Conservation (phyloP, 306 rosid species). For the Ormosia semicastrata region DNA sequence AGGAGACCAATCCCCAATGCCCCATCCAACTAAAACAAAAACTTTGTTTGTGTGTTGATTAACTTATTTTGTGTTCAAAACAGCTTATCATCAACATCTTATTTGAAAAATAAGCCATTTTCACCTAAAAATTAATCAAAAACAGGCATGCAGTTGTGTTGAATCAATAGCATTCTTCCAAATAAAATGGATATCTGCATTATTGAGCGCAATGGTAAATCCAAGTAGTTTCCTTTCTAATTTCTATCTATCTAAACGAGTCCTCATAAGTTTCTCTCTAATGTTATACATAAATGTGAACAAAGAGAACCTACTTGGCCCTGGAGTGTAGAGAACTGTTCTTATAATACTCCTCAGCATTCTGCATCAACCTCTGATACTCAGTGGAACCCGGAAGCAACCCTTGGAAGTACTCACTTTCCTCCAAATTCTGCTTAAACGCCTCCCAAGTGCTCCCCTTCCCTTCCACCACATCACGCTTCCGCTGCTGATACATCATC, state of each 20-base stretch:
- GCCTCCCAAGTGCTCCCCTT: conserved; percentile 76
- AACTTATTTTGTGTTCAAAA: background rate
- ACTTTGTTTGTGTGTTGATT: background rate
- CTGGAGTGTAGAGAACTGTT: conserved; percentile 57
- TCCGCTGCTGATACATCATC: conserved; percentile 88
- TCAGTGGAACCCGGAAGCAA: conserved; percentile 74
- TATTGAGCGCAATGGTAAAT: background rate
- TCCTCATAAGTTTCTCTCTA: background rate
- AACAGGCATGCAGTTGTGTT: no score
- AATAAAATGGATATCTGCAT: background rate
- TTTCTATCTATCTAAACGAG: background rate
- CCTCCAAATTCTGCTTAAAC: conserved; percentile 68
- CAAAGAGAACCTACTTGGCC: conserved; percentile 46
- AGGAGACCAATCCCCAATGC: background rate
- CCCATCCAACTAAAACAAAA: background rate
- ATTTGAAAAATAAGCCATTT: no score
- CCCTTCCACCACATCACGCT: conserved; percentile 69
- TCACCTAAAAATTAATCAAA: no score
- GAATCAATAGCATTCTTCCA: background rate
- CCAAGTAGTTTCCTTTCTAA: background rate
- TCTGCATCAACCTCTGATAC: conserved; percentile 72
- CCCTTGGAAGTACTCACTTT: conserved; percentile 76
- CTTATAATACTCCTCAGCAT: conserved; percentile 70
- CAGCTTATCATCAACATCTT: no score
- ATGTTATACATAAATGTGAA: background rate